Evolutionary conservation across 495 filamentous ascomycete species (phyloP), one percentile per base, ranked within the genome.

Genomic region (Hyphodiscus hymeniophilus): DNA sequence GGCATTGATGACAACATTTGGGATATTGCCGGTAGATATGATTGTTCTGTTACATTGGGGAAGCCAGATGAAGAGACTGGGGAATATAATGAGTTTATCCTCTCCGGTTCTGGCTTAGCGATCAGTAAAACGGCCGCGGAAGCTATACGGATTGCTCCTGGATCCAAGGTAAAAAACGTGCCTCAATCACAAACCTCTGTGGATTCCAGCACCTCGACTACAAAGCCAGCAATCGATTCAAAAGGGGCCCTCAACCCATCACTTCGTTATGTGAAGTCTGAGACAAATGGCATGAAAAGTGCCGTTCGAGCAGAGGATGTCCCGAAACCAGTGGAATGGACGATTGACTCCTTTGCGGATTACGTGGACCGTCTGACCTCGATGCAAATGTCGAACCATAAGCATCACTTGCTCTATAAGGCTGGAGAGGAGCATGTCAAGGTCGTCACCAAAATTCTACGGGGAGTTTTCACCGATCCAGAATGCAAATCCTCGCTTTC

Each of bases 1-100:
- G 35, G 46, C 7, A 32, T 53, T 7, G 50, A 57, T 48, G 41
- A 48, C 17, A 32, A 43, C 35, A 47, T 57, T 6, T 54, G 46
- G 55, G 42, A 50, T 11, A 46, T 54, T 23, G 45, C 15, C 15
- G 11, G n/a, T 3, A 28, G 41, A 30, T 47, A 54, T 35, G 55
- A 28, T 12, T 53, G 50, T 28, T 38, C 44, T 23, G 38, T 57
- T 38, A 16, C 28, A 22, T 18, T 57, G n/a, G 30, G 18, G 5
- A 18, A 34, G 12, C 26, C 35, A 38, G 47, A 48, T 11, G 30
- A 32, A 18, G 24, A 13, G 10, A 22, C n/a, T 7, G 20, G 17
- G 7, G 21, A 30, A 7, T 23, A 43, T 23, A 42, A 30, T 18
- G 20, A 26, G 4, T 53, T 58, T 28, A 17, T 55, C 26, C 15